Evolutionary conservation across 129 eudicot genomes (phyloP).

Genomic region (Centrapalus pauciflorus): DNA sequence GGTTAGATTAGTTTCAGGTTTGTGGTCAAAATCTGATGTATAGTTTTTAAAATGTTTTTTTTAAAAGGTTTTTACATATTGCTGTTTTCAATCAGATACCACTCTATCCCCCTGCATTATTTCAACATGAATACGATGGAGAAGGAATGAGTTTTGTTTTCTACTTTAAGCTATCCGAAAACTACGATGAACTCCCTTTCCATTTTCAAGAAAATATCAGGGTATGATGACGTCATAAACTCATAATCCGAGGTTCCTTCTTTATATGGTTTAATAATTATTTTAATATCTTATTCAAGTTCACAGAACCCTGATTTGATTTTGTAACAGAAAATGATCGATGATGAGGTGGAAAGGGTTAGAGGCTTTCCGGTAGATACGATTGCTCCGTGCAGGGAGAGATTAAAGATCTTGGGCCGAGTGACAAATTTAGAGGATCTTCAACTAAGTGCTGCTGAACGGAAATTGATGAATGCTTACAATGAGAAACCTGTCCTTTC

Average conservation of each 20-base stretch:
- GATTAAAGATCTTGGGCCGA: conserved; percentile 77
- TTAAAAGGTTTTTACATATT: conserved; percentile 1
- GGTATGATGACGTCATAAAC: conserved; percentile 47
- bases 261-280: not conserved
- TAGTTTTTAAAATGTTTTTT: not conserved
- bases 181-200: conserved; percentile 59
- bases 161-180: conserved; percentile 85
- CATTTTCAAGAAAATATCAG: conserved; percentile 78
- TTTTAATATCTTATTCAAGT: not conserved
- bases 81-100: conserved; percentile 50
- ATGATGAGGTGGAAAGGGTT: conserved; percentile 69
- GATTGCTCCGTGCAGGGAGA: conserved; percentile 62
- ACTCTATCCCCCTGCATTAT: conserved; percentile 63
- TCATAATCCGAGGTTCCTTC: not conserved
- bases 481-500: conserved; percentile 87
- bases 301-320: not conserved
- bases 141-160: conserved; percentile 80
- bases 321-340: conserved; percentile 54
- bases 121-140: conserved; percentile 78
- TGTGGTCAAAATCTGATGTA: no score
- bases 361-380: conserved; percentile 72
- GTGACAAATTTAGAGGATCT: conserved; percentile 65
- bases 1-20: no score
- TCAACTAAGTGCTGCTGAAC: conserved; percentile 58
- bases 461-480: conserved; percentile 77